phyloP scores from a whole-genome alignment of 805 yeast species.

The Lachancea quebecensis region DNA sequence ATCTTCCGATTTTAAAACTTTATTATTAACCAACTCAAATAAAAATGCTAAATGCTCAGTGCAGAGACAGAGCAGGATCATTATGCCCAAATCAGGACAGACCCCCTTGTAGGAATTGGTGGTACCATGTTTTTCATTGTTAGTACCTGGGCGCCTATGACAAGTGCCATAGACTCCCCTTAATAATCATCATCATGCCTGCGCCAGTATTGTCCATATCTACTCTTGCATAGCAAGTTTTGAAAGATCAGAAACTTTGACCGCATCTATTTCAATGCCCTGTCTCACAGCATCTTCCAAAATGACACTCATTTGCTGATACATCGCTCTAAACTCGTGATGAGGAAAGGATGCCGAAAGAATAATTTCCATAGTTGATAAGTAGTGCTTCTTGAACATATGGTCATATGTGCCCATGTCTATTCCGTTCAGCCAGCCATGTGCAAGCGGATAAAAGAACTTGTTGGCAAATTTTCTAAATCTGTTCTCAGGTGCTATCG shows the following conservation, averaged over 20 bases:
- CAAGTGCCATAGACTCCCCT: too few relatives aligned
- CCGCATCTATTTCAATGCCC: slow-evolving; percentile 9
- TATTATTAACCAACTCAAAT: too few relatives aligned
- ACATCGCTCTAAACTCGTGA: slow-evolving; percentile 33
- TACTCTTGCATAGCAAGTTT: background rate
- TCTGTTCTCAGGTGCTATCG: slow-evolving; percentile 15
- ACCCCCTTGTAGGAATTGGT: too few relatives aligned
- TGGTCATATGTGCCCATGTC: slow-evolving; percentile 48
- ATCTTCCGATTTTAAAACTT: too few relatives aligned
- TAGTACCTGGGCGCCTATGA: too few relatives aligned
- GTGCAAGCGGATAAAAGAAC: slow-evolving; percentile 48
- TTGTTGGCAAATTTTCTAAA: slow-evolving; percentile 34
- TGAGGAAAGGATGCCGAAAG: slow-evolving; percentile 44
- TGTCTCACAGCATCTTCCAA: slow-evolving; percentile 20
- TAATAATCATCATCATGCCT: too few relatives aligned
- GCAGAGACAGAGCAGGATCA: too few relatives aligned
- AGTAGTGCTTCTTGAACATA: slow-evolving; percentile 44
- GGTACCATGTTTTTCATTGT: too few relatives aligned
- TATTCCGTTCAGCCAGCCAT: slow-evolving; percentile 49
- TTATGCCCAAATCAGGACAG: too few relatives aligned
- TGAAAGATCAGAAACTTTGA: background rate
- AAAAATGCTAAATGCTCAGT: too few relatives aligned
- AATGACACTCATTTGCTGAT: slow-evolving; percentile 25
- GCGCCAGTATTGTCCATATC: too few relatives aligned
- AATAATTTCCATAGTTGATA: slow-evolving; percentile 41